Base-by-base conservation (phyloP, 768 basidiomycete genomes). In the Cyathus striatus region DNA sequence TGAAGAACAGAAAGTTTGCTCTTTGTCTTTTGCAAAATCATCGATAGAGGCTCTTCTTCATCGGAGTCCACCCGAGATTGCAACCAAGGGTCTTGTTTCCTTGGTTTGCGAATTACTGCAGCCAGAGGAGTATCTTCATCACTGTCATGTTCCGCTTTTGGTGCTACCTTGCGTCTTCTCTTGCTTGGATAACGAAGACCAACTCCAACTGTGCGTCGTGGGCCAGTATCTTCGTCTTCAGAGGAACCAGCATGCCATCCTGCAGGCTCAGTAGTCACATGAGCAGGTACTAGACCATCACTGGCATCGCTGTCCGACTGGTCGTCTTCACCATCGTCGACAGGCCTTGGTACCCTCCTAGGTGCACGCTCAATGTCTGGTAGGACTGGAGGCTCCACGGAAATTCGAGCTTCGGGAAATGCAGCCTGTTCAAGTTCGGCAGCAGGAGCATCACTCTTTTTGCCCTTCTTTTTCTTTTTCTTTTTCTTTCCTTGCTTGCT, bases 81-180 rank as follows among this genome's bases (percentile, higher is more conserved):
- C 36, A 26, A 51, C 18, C 7, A 30, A 9, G 27, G 27, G 7
- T 7, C 9, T n/a, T 30, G 27, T 7, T 6, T 18, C 17, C 63
- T 63, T n/a, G 71, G 78, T 25, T 76, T 75, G 42, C 69, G 66
- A n/a, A 80, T 65, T 6, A 83, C 77, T 2, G 76, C 77, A 20
- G 80, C 78, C 6, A 92, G 69, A 2, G 90, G 90, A 33, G 90
- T 50, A 62, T 92, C 89, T 49, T 91, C 89, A 41, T 89, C 89
- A 47, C 85, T 86, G 48, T 81, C 78, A 16, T 73, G 73, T 39
- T 70, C 74, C 14, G 52, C 54, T 17, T 39, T 24, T 35, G n/a
- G 49, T 14, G 44, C 32, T 34, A 37, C 38, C 26, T 42, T 50
- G 49, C 17, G 51, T n/a, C n/a, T n/a, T 60, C 30, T 30, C 45